Conservation (phyloP, 78 protist species). For the Guillardia theta region DNA sequence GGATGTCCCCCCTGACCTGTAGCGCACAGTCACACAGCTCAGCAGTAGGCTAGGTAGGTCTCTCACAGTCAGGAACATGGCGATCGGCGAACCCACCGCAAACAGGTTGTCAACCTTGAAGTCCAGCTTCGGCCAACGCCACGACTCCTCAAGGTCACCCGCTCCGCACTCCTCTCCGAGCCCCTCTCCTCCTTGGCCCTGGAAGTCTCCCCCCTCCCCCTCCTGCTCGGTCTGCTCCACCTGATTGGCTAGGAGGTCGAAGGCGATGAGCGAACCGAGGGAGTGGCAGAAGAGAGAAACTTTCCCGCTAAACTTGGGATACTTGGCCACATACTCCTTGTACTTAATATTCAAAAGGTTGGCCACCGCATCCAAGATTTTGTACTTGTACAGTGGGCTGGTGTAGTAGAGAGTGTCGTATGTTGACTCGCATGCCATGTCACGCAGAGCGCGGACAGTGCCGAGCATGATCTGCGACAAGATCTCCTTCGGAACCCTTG, state of each 20-base stretch:
- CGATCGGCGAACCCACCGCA: neutral
- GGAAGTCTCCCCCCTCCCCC: too few relatives aligned
- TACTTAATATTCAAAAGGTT: neutral
- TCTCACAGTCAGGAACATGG: neutral
- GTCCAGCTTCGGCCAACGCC: neutral
- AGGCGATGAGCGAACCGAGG: conserved; percentile 4
- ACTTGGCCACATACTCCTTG: neutral
- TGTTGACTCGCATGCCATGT: neutral
- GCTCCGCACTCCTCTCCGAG: neutral
- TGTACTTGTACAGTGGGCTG: neutral
- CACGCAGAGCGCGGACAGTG: neutral
- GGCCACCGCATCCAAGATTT: neutral
- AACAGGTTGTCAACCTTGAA: neutral
- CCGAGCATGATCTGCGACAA: neutral
- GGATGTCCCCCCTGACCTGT: neutral
- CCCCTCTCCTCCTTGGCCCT: neutral
- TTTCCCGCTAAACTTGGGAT: conserved; percentile 12
- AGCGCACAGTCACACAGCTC: neutral
- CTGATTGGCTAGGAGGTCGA: conserved; percentile 5
- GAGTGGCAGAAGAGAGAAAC: conserved; percentile 41
- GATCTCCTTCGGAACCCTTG: neutral
- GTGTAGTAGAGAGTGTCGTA: neutral
- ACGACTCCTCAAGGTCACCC: neutral
- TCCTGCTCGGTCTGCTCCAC: neutral
- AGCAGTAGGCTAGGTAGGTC: neutral